Percentiles rank a stretch among this genome's conserved stretches.
Evolutionary conservation across 441 rosid genomes (phyloP).

Genomic region (Sinapis alba): DNA sequence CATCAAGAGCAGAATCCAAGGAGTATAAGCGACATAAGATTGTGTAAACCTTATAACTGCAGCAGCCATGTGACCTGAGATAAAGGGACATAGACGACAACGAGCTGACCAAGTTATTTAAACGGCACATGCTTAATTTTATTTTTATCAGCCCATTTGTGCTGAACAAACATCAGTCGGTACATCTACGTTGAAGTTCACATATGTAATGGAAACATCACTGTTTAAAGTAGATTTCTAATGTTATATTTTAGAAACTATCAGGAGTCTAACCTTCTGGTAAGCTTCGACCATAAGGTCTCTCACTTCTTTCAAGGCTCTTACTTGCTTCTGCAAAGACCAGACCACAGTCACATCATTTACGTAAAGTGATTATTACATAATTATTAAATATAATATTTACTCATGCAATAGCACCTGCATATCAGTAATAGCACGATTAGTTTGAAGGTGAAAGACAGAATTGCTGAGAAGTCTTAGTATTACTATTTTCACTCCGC

Average conservation of each 20-base stretch:
- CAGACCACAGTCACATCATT: background rate
- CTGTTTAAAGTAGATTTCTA: too few species aligned
- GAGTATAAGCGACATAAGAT: background rate
- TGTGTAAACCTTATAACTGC: background rate
- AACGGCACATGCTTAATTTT: too few species aligned
- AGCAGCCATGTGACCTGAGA: background rate
- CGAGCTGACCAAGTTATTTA: too few species aligned
- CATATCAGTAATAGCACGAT: conserved; percentile 84
- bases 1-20: background rate
- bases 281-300: background rate
- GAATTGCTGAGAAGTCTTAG: conserved; percentile 95
- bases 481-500: conserved; percentile 90
- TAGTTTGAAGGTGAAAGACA: conserved; percentile 96
- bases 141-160: too few species aligned
- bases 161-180: too few species aligned
- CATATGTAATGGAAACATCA: too few species aligned
- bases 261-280: too few species aligned
- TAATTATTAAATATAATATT: conserved; percentile 3
- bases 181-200: too few species aligned
- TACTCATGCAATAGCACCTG: conserved; percentile 53
- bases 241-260: too few species aligned
- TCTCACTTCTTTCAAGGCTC: conserved; percentile 19
- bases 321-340: conserved; percentile 67
- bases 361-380: background rate
- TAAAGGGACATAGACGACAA: background rate